Percentiles rank a stretch among this genome's conserved stretches.
These are phyloP conservation scores for Dunaliella primolecta DNA, from an alignment of 139 green algal species.

Conservation along the genomic window DNA sequence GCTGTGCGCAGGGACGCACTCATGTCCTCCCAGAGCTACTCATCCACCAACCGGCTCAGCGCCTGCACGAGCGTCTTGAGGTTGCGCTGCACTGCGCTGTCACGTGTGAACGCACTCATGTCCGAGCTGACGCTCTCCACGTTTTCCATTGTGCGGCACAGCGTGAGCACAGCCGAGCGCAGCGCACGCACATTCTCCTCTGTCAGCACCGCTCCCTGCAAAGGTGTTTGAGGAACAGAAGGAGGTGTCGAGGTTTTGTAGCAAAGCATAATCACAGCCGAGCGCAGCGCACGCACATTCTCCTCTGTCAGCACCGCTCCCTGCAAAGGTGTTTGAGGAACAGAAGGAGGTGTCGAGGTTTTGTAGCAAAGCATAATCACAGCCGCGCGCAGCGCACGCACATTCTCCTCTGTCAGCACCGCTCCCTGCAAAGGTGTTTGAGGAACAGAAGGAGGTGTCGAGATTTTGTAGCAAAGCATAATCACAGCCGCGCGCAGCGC, in stretches of 20 bases:
- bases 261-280: conserved; percentile 73
- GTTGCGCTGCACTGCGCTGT: conserved; percentile 75
- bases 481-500: conserved; percentile 73
- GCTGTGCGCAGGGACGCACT: conserved; percentile 65
- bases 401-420: conserved; percentile 92
- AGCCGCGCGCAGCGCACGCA: conserved; percentile 67
- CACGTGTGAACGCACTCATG: conserved; percentile 65
- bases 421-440: conserved; percentile 18
- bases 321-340: not conserved
- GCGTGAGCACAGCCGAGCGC: conserved; percentile 70
- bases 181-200: conserved; percentile 87
- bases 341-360: not conserved
- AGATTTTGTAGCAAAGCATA: conserved; percentile 58
- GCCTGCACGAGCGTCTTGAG: conserved; percentile 86
- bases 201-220: conserved; percentile 73
- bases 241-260: conserved; percentile 15
- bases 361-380: conserved; percentile 73
- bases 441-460: not conserved
- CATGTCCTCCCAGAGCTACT: too few relatives aligned
- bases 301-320: conserved; percentile 82
- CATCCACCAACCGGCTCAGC: conserved; percentile 73
- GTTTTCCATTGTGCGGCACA: conserved; percentile 71
- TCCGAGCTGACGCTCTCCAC: conserved; percentile 71
- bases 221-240: not conserved
- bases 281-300: conserved; percentile 82